These are phyloP conservation scores for Mycena pura DNA, from an alignment of 768 basidiomycete species.

Conservation along the genomic window DNA sequence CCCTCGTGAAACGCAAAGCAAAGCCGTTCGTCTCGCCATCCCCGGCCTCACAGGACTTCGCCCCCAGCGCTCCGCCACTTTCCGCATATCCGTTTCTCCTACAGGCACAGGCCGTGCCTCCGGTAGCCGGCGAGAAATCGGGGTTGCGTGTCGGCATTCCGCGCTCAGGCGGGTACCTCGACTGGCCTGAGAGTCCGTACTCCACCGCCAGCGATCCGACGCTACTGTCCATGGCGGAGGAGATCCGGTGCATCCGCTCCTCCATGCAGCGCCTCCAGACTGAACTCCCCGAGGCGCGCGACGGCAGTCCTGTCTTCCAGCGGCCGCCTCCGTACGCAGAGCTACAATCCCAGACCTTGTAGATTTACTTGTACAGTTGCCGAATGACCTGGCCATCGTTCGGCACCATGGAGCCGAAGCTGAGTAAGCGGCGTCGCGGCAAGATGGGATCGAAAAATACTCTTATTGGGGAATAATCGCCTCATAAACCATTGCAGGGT, in stretches of 20 bases:
- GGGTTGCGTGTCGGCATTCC: neutral
- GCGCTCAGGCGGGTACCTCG: neutral
- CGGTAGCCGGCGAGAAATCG: neutral
- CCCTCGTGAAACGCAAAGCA: neutral
- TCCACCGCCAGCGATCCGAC: neutral
- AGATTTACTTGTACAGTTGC: no score
- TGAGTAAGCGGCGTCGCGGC: no score
- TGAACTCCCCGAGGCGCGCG: neutral
- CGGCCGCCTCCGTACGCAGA: slow-evolving; percentile 4
- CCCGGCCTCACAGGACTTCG: neutral
- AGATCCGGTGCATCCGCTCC: neutral
- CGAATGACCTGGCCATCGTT: no score
- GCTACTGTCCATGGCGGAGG: neutral
- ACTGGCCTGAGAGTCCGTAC: neutral
- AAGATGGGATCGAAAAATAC: no score
- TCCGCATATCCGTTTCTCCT: neutral
- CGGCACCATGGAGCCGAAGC: no score
- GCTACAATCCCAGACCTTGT: no score
- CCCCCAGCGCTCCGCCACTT: neutral
- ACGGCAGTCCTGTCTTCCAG: neutral
- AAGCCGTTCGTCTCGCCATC: neutral
- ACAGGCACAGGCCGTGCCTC: neutral
- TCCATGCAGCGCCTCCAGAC: slow-evolving; percentile 8
- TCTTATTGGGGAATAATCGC: no score
- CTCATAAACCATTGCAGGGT: no score